phyloP scores from a whole-genome alignment of 768 basidiomycete genomes.

The Termitomyces sp. region DNA sequence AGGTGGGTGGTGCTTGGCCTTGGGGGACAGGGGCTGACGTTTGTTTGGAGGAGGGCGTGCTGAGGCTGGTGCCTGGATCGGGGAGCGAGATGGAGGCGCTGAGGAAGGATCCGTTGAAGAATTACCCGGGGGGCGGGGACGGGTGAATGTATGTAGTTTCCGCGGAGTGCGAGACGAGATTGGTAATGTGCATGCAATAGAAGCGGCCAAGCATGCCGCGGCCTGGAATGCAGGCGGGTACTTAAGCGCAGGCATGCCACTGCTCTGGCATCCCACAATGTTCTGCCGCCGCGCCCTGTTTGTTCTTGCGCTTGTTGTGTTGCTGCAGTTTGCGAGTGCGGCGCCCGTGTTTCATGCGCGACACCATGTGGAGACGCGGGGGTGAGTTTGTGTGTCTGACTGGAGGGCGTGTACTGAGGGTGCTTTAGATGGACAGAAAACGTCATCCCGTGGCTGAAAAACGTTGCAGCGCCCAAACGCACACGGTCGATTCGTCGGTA shows the following conservation, averaged over 20 bases:
- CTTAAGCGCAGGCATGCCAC: too few relatives aligned
- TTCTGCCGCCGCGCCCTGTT: slow-evolving; percentile 7
- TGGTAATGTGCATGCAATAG: too few relatives aligned
- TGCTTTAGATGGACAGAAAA: slow-evolving; percentile 2
- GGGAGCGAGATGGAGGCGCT: slow-evolving; percentile 66
- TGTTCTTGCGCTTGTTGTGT: slow-evolving; percentile 11
- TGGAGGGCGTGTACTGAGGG: neutral
- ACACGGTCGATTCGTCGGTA: slow-evolving; percentile 10
- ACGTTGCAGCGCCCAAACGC: slow-evolving; percentile 7
- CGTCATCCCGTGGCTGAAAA: slow-evolving; percentile 6
- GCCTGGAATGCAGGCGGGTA: too few relatives aligned
- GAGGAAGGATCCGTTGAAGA: slow-evolving; percentile 76
- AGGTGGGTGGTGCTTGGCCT: too few relatives aligned
- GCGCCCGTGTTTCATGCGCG: slow-evolving; percentile 1
- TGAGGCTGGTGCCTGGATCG: slow-evolving; percentile 29
- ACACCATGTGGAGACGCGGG: neutral
- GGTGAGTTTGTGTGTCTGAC: neutral
- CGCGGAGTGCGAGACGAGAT: too few relatives aligned
- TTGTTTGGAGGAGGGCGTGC: slow-evolving; percentile 47
- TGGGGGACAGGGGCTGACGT: slow-evolving; percentile 9
- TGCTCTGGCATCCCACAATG: too few relatives aligned
- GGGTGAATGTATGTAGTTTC: too few relatives aligned
- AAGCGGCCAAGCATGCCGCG: too few relatives aligned
- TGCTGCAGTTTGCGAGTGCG: slow-evolving; percentile 3
- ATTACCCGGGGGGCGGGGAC: slow-evolving; percentile 47